Evolutionary conservation across 805 yeast species (phyloP).

Genomic region (Yamadazyma sp.): DNA sequence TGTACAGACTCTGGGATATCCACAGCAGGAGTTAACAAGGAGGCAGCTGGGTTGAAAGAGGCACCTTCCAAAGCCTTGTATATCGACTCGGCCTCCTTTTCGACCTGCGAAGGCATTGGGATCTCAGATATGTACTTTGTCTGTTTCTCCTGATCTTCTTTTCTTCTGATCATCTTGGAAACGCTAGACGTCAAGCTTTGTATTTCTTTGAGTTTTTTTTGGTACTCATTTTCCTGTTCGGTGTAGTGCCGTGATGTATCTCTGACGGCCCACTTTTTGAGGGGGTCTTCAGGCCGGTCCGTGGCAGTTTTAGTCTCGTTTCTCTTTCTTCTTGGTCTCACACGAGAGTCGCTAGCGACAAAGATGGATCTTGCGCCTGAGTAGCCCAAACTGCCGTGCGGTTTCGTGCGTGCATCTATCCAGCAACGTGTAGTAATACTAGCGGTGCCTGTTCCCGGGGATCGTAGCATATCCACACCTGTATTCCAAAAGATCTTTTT

Average conservation of each 20-base stretch:
- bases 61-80: conserved; percentile 15
- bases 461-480: too few relatives aligned
- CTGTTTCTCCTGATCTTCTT: conserved; percentile 20
- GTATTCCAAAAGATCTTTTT: too few relatives aligned
- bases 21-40: conserved; percentile 21
- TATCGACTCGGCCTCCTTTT: conserved; percentile 15
- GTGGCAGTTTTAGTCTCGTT: too few relatives aligned
- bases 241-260: conserved; percentile 22
- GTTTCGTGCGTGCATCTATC: too few relatives aligned
- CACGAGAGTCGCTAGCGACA: conserved; percentile 8
- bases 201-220: conserved; percentile 27
- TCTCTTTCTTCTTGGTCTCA: too few relatives aligned
- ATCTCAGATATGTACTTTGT: conserved; percentile 15
- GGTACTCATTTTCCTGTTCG: conserved; percentile 24
- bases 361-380: conserved; percentile 5
- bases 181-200: conserved; percentile 30
- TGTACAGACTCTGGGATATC: conserved; percentile 38
- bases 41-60: too few relatives aligned
- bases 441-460: too few relatives aligned
- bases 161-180: conserved; percentile 22
- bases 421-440: too few relatives aligned
- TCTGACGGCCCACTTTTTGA: conserved; percentile 20
- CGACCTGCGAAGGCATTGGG: conserved; percentile 21
- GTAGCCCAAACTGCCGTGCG: too few relatives aligned
- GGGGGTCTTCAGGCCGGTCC: conserved; percentile 1